phyloP scores from a whole-genome alignment of 352 stramenopile genomes.

The Pythium brassicae region DNA sequence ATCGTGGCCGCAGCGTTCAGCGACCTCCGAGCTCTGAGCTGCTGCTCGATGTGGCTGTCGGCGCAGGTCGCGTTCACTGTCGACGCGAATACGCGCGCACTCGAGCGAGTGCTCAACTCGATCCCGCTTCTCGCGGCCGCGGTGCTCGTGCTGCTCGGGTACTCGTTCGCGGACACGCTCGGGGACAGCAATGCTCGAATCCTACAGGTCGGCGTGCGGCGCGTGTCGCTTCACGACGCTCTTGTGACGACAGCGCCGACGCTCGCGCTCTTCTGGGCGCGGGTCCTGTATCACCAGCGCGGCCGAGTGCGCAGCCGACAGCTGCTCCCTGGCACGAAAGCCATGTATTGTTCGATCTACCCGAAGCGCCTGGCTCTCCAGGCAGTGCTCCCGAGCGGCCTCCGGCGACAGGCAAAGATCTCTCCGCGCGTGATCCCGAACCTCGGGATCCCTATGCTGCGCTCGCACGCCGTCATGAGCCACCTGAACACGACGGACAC shows the following conservation, averaged over 20 bases:
- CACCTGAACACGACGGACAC: slow-evolving; percentile 14
- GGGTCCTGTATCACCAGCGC: slow-evolving; percentile 13
- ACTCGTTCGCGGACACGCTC: slow-evolving; percentile 13
- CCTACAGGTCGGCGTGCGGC: slow-evolving; percentile 11
- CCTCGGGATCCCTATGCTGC: slow-evolving; percentile 9
- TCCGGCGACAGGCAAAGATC: slow-evolving; percentile 1
- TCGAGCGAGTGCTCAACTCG: slow-evolving; percentile 9
- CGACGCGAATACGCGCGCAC: slow-evolving; percentile 17
- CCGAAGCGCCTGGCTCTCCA: slow-evolving; percentile 14
- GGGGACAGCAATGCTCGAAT: slow-evolving; percentile 4
- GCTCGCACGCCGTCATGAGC: slow-evolving; percentile 10
- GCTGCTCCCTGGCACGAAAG: slow-evolving; percentile 4
- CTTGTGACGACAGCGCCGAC: slow-evolving; percentile 22
- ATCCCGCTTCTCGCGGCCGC: neutral
- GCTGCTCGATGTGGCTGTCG: slow-evolving; percentile 20
- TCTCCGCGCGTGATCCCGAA: neutral
- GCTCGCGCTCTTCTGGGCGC: slow-evolving; percentile 19
- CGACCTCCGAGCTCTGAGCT: slow-evolving; percentile 16
- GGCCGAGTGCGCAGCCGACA: neutral
- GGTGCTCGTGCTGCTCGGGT: neutral
- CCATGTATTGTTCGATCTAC: slow-evolving; percentile 18
- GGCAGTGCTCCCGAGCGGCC: neutral
- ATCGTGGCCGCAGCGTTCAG: slow-evolving; percentile 10
- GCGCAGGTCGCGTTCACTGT: slow-evolving; percentile 17
- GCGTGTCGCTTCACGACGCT: slow-evolving; percentile 19